These are phyloP conservation scores for Apiosordaria backusii DNA, from an alignment of 495 filamentous ascomycete genomes.

Conservation along the genomic window DNA sequence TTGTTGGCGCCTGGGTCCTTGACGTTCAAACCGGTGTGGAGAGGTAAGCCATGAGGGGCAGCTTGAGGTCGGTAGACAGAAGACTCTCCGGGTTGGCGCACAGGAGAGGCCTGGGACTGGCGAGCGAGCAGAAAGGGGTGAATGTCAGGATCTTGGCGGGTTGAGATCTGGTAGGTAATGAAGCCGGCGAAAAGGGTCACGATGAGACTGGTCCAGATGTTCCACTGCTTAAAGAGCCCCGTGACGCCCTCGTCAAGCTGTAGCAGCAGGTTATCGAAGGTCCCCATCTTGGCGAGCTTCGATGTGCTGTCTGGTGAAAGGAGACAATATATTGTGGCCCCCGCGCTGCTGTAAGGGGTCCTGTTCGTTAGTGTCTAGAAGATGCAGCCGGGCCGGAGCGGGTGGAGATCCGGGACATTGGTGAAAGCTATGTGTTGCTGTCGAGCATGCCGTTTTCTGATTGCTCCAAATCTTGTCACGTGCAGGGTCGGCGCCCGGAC, in stretches of 20 bases:
- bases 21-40: slow-evolving; percentile 78
- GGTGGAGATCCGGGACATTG: not conserved
- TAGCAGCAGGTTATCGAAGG: slow-evolving; percentile 48
- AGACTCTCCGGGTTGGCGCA: slow-evolving; percentile 80
- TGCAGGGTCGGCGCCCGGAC: too few species aligned
- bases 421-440: too few species aligned
- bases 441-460: too few species aligned
- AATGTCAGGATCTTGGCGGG: slow-evolving; percentile 69
- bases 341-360: not conserved
- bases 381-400: not conserved
- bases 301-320: not conserved
- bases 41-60: slow-evolving; percentile 78
- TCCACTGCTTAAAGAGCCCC: slow-evolving; percentile 72
- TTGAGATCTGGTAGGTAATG: slow-evolving; percentile 51
- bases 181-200: slow-evolving; percentile 54
- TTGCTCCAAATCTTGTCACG: too few species aligned
- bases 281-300: slow-evolving; percentile 21
- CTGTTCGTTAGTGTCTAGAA: not conserved
- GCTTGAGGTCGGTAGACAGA: slow-evolving; percentile 75
- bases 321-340: not conserved
- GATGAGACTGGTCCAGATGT: slow-evolving; percentile 65
- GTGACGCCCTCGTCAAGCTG: slow-evolving; percentile 66
- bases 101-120: slow-evolving; percentile 70
- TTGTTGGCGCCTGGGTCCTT: slow-evolving; percentile 76
- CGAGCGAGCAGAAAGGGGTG: slow-evolving; percentile 87